phyloP scores from a whole-genome alignment of 2,329 filamentous ascomycete genomes.

The Fusarium sp. region DNA sequence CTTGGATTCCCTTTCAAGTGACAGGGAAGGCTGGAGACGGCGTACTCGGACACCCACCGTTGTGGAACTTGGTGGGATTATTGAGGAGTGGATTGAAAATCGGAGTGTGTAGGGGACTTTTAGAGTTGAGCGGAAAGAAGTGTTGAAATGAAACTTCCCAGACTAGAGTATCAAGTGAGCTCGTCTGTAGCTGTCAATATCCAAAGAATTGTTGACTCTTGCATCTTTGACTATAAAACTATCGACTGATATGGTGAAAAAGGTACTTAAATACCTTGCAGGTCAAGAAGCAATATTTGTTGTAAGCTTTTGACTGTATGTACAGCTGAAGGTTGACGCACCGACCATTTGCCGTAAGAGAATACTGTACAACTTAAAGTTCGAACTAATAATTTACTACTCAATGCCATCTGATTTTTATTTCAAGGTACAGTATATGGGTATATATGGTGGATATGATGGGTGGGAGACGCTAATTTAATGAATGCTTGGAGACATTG shows the following conservation, averaged over 20 bases:
- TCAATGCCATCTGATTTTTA: background rate
- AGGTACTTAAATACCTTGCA: background rate
- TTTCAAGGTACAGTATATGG: background rate
- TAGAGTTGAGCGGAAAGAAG: conserved; percentile 44
- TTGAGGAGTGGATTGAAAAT: conserved; percentile 42
- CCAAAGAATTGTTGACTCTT: conserved; percentile 39
- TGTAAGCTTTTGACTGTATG: too few species aligned
- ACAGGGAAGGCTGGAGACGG: conserved; percentile 48
- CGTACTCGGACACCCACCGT: conserved; percentile 44
- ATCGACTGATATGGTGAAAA: conserved; percentile 14
- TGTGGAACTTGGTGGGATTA: conserved; percentile 37
- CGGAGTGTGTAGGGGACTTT: conserved; percentile 50
- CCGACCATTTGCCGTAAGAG: background rate
- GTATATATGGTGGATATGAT: background rate
- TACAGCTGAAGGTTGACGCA: too few species aligned
- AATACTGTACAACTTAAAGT: background rate
- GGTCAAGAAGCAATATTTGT: too few species aligned
- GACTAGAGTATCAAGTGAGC: conserved; percentile 55
- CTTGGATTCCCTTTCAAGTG: conserved; percentile 55
- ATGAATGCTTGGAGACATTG: background rate
- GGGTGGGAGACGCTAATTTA: background rate
- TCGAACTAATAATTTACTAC: background rate
- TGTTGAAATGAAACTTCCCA: conserved; percentile 39
- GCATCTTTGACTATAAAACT: background rate
- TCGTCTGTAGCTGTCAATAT: conserved; percentile 42